Evolutionary conservation across 2,329 filamentous ascomycete species (phyloP).

Genomic region (Fusarium longipes): DNA sequence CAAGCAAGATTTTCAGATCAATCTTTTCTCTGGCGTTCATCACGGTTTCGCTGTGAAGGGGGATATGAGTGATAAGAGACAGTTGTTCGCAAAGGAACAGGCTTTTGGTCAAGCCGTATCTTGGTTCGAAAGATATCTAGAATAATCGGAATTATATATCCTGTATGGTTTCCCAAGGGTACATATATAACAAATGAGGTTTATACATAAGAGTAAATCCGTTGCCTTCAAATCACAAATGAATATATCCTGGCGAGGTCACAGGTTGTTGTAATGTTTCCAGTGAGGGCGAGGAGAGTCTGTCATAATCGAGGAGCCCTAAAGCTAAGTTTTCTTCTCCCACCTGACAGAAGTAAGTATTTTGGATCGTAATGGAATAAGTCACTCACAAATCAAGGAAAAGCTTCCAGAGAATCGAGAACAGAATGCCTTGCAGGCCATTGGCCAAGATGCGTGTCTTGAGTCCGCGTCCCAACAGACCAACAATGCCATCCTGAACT

Average conservation of each 20-base stretch:
- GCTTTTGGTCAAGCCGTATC: conserved; percentile 80
- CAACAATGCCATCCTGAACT: conserved; percentile 54
- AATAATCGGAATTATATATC: background rate
- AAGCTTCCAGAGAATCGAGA: conserved; percentile 62
- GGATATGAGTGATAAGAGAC: conserved; percentile 64
- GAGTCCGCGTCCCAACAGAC: conserved; percentile 59
- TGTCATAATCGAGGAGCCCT: rapidly evolving
- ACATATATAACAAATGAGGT: background rate
- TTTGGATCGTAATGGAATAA: rapidly evolving
- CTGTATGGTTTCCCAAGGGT: background rate
- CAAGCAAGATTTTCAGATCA: conserved; percentile 77
- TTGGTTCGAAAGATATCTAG: conserved; percentile 67
- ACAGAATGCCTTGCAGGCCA: conserved; percentile 59
- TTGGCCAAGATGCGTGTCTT: conserved; percentile 62
- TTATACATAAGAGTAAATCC: no score
- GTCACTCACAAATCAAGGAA: conserved; percentile 59
- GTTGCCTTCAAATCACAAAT: no score
- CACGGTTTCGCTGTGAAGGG: conserved; percentile 82
- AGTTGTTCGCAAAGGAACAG: conserved; percentile 81
- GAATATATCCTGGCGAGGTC: no score
- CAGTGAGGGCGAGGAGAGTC: background rate
- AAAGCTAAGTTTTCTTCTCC: conserved; percentile 9
- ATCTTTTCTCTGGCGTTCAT: conserved; percentile 74
- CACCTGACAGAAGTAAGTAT: background rate
- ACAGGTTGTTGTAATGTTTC: background rate